Conservation (phyloP, 1,284 basidiomycete genomes). For the Termitomyces sp. region DNA sequence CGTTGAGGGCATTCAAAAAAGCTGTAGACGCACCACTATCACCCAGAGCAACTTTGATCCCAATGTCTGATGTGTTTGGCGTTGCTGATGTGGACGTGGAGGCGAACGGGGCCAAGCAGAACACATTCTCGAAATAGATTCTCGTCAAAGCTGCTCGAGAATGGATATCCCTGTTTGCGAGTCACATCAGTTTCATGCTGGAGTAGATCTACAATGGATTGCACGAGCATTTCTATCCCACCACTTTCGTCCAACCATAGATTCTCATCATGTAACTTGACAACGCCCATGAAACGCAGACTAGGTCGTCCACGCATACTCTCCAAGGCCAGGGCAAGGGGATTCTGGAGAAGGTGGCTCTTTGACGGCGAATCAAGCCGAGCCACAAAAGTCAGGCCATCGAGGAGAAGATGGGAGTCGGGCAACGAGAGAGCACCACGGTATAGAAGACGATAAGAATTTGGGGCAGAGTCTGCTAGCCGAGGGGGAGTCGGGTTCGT, state of each 20-base stretch:
- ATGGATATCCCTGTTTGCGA: constrained; percentile 56
- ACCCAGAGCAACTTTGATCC: constrained; percentile 64
- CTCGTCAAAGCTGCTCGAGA: constrained; percentile 56
- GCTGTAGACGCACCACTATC: constrained; percentile 51
- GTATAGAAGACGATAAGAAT: constrained; percentile 57
- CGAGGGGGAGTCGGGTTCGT: constrained; percentile 10
- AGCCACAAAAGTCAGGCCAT: constrained; percentile 66
- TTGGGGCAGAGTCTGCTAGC: constrained; percentile 7
- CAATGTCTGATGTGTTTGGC: constrained; percentile 32
- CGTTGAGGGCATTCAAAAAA: neutral
- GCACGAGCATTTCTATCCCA: constrained; percentile 57
- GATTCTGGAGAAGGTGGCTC: constrained; percentile 53
- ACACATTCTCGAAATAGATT: constrained; percentile 65
- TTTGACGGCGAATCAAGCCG: constrained; percentile 38
- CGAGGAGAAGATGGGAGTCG: constrained; percentile 65
- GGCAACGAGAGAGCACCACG: constrained; percentile 71
- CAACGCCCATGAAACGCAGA: constrained; percentile 53
- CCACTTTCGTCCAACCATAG: constrained; percentile 57
- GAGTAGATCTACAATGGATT: neutral
- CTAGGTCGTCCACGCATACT: constrained; percentile 74
- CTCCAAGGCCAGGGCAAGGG: constrained; percentile 67
- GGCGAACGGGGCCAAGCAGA: constrained; percentile 49
- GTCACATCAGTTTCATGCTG: constrained; percentile 2
- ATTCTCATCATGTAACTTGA: constrained; percentile 40
- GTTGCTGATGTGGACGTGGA: constrained; percentile 25